Percentiles rank a stretch among this genome's conserved stretches.
These are phyloP conservation scores for Phascolomyces articulosus DNA, from an alignment of 371 early-diverging fungal genomes.

Conservation along the genomic window DNA sequence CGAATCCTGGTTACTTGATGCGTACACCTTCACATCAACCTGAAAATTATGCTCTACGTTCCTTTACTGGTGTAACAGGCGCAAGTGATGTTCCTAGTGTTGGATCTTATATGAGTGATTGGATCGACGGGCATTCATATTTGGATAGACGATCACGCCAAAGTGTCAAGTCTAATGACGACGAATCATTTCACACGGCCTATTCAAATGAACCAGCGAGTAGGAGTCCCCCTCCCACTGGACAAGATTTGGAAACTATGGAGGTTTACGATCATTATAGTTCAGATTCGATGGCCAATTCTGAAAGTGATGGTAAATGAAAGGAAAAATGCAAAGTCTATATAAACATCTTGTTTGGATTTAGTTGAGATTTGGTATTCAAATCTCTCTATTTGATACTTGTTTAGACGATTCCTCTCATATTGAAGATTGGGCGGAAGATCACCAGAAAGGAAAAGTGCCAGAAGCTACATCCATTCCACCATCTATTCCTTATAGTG, in stretches of 20 bases:
- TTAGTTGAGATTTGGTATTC: too few relatives aligned
- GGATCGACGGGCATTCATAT: constrained; percentile 8
- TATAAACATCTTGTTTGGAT: too few relatives aligned
- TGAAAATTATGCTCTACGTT: constrained; percentile 1
- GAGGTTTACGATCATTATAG: constrained; percentile 21
- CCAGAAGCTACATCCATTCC: constrained; percentile 35
- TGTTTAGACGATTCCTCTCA: neutral
- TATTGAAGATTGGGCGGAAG: neutral
- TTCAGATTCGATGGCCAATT: constrained; percentile 18
- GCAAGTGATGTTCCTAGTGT: constrained; percentile 24
- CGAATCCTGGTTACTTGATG: neutral
- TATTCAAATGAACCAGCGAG: constrained; percentile 15
- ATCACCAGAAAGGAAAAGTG: neutral
- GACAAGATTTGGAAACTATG: constrained; percentile 4
- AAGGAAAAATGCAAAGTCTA: too few relatives aligned
- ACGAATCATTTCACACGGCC: constrained; percentile 48
- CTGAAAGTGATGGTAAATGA: constrained; percentile 27
- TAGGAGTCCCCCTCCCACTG: neutral
- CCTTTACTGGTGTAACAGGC: constrained; percentile 7
- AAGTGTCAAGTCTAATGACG: constrained; percentile 32
- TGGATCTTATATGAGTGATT: constrained; percentile 23
- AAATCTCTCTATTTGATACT: too few relatives aligned
- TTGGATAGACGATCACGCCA: constrained; percentile 20
- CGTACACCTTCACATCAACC: constrained; percentile 6
- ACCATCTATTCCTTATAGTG: constrained; percentile 73